Conservation (phyloP, 2,329 filamentous ascomycete species). For the Decorospora gaudefroyi region DNA sequence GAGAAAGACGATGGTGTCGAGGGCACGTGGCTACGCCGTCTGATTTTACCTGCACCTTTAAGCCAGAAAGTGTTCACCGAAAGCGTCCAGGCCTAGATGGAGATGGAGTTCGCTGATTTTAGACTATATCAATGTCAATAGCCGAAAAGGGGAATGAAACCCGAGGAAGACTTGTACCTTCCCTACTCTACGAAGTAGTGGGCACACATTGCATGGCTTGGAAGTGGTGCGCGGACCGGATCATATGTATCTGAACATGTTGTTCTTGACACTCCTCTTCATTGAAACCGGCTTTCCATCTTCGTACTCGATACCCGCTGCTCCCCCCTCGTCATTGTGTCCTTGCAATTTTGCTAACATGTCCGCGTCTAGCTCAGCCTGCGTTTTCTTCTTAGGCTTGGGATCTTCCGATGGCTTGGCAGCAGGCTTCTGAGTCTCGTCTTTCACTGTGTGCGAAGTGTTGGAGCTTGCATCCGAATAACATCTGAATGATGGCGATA, state of each 20-base stretch:
- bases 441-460: neutral
- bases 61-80: too few species aligned
- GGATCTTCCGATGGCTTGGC: constrained; percentile 18
- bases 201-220: too few species aligned
- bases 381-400: constrained; percentile 56
- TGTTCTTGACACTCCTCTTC: constrained; percentile 73
- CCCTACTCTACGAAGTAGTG: too few species aligned
- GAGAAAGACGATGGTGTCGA: neutral
- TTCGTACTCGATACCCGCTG: constrained; percentile 73
- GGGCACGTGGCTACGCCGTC: too few species aligned
- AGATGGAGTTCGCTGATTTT: too few species aligned
- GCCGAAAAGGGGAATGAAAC: too few species aligned
- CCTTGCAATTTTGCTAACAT: constrained; percentile 67
- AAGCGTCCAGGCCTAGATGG: too few species aligned
- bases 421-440: constrained; percentile 15
- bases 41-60: too few species aligned
- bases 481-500: neutral
- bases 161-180: too few species aligned
- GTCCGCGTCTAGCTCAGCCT: constrained; percentile 68
- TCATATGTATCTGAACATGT: constrained; percentile 74
- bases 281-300: constrained; percentile 72
- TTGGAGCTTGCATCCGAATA: constrained; percentile 10
- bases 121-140: too few species aligned
- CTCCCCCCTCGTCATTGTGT: constrained; percentile 70
- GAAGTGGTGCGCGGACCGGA: neutral